Conservation (phyloP, 768 basidiomycete species). For the Psilocybe sp. region DNA sequence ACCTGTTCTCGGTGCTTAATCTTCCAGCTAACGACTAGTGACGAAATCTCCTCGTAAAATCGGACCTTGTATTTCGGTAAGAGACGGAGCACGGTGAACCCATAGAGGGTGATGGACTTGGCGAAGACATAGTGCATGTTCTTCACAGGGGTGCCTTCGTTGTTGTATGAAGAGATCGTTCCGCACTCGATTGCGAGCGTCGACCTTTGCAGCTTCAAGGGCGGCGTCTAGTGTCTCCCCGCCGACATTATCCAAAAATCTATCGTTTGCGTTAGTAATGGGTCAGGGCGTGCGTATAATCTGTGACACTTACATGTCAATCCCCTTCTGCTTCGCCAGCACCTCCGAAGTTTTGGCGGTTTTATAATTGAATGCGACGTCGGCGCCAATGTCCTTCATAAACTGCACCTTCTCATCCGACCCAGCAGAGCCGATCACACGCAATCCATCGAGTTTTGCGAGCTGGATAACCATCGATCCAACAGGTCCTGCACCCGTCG, state of each 20-base stretch:
- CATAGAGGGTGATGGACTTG: conserved; percentile 36
- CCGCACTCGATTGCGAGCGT: conserved; percentile 49
- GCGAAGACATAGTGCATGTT: conserved; percentile 36
- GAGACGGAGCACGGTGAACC: conserved; percentile 34
- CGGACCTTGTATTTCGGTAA: conserved; percentile 31
- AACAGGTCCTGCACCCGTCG: conserved; percentile 26
- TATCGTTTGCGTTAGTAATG: conserved; percentile 6
- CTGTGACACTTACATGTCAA: conserved; percentile 31
- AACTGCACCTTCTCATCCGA: conserved; percentile 66
- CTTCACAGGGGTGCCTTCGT: conserved; percentile 14
- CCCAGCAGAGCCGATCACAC: conserved; percentile 69
- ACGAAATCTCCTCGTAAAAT: conserved; percentile 40
- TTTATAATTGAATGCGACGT: conserved; percentile 73
- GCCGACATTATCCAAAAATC: conserved; percentile 60
- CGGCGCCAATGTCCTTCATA: conserved; percentile 25
- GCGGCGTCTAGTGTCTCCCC: conserved; percentile 58
- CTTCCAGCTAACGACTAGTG: conserved; percentile 40
- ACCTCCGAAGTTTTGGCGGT: conserved; percentile 46
- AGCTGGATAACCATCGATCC: conserved; percentile 36
- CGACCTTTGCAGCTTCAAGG: conserved; percentile 37
- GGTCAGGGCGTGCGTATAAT: too few species aligned
- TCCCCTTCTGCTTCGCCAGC: conserved; percentile 48
- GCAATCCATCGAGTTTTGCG: conserved; percentile 45
- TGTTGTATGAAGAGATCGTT: conserved; percentile 37
- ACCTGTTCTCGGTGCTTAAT: conserved; percentile 46